Evolutionary conservation across 306 rosid genomes (phyloP).

Genomic region (Rosa chinensis): DNA sequence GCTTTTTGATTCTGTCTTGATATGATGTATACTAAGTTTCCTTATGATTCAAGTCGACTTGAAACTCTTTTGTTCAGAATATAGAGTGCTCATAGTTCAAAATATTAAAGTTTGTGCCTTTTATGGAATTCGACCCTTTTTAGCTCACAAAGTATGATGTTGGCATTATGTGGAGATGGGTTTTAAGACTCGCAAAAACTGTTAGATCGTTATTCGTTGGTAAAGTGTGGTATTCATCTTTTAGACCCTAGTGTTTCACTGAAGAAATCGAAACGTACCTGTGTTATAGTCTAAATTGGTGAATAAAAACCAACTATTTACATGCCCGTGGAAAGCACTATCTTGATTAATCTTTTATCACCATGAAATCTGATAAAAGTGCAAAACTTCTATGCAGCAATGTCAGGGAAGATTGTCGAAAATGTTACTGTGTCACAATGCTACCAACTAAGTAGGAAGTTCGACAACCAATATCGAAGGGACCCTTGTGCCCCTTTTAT

Average conservation of each 20-base stretch:
- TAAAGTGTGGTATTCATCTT: slow-evolving; percentile 11
- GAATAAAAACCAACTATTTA: background rate
- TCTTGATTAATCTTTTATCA: slow-evolving; percentile 34
- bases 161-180: background rate
- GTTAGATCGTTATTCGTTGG: background rate
- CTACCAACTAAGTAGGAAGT: slow-evolving; percentile 64
- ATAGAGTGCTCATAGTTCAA: background rate
- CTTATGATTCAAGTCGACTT: background rate
- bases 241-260: background rate
- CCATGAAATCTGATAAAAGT: slow-evolving; percentile 53
- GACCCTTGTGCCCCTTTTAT: slow-evolving; percentile 64
- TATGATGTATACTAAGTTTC: background rate
- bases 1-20: background rate
- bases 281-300: slow-evolving; percentile 8
- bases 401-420: slow-evolving; percentile 83
- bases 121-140: background rate
- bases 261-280: background rate
- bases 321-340: slow-evolving; percentile 7
- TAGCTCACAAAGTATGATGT: background rate
- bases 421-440: slow-evolving; percentile 75
- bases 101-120: background rate
- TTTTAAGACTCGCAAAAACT: background rate
- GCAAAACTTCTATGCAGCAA: slow-evolving; percentile 80
- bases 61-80: background rate
- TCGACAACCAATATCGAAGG: slow-evolving; percentile 53